Conservation (phyloP, 2,329 filamentous ascomycete species). For the Alternaria rosae region DNA sequence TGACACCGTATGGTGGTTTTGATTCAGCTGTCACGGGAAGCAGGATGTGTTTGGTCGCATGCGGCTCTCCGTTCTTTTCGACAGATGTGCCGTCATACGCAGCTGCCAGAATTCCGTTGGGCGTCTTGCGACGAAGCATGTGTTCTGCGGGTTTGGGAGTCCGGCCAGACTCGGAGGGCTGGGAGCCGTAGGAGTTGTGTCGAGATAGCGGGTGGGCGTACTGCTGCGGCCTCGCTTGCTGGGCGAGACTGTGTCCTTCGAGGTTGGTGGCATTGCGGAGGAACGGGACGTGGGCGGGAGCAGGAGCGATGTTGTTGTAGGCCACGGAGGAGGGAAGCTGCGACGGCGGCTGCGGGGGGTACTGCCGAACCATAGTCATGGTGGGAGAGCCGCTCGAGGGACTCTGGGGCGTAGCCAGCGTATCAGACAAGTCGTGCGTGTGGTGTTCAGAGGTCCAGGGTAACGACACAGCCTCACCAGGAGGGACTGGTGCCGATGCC, state of each 20-base stretch:
- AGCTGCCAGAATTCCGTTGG: conserved; percentile 88
- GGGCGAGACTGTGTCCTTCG: conserved; percentile 31
- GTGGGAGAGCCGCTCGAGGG: conserved; percentile 23
- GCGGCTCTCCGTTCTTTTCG: conserved; percentile 75
- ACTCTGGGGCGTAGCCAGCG: conserved; percentile 5
- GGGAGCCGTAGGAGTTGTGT: conserved; percentile 47
- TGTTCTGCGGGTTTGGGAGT: conserved; percentile 66
- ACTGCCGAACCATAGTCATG: conserved; percentile 51
- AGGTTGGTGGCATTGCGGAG: conserved; percentile 37
- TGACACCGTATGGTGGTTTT: conserved; percentile 39
- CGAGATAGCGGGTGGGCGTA: conserved; percentile 51
- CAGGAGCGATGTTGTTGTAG: conserved; percentile 34
- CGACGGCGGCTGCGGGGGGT: conserved; percentile 44
- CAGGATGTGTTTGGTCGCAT: conserved; percentile 83
- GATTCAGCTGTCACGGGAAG: conserved; percentile 66
- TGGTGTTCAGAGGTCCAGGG: neutral
- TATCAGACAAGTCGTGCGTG: neutral
- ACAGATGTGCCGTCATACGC: conserved; percentile 87
- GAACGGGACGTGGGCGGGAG: conserved; percentile 34
- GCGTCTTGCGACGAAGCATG: conserved; percentile 88
- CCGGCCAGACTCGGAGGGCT: conserved; percentile 33
- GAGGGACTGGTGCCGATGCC: conserved; percentile 53
- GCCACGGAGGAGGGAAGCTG: conserved; percentile 36
- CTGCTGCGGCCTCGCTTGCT: conserved; percentile 43
- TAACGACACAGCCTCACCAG: conserved; percentile 43